Percentiles rank a stretch among this genome's conserved stretches.
Conservation (phyloP, 768 basidiomycete genomes). For the Collybia sp. region DNA sequence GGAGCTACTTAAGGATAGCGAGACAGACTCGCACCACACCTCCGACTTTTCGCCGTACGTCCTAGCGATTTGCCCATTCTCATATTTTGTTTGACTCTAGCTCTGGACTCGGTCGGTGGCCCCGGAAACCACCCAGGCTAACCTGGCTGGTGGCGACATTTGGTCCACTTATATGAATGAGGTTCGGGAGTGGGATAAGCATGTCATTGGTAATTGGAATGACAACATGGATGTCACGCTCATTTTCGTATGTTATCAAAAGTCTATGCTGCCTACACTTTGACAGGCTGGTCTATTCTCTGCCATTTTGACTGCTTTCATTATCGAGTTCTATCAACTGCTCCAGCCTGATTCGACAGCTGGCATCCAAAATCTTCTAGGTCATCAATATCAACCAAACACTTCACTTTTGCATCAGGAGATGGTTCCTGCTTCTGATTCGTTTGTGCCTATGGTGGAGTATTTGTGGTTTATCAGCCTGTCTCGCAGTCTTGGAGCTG, state of each 20-base stretch:
- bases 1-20: no score
- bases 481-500: conserved; percentile 13
- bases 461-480: conserved; percentile 9
- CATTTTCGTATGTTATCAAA: conserved; percentile 7
- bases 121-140: no score
- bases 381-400: not conserved
- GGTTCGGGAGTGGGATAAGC: conserved; percentile 6
- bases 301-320: conserved; percentile 16
- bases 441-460: not conserved
- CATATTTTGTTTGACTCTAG: no score
- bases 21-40: no score
- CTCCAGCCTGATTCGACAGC: conserved; percentile 9
- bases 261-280: not conserved
- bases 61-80: no score
- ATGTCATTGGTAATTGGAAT: conserved; percentile 8
- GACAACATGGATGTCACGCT: conserved; percentile 11
- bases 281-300: conserved; percentile 16
- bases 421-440: conserved; percentile 5
- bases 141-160: not conserved
- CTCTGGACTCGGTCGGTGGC: no score
- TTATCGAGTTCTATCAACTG: conserved; percentile 12
- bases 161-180: conserved; percentile 12
- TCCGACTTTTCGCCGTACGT: no score
- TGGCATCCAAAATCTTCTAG: conserved; percentile 6
- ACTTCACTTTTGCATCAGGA: not conserved